These are phyloP conservation scores for Novymonas esmeraldas DNA, from an alignment of 208 protist species.

Conservation along the genomic window DNA sequence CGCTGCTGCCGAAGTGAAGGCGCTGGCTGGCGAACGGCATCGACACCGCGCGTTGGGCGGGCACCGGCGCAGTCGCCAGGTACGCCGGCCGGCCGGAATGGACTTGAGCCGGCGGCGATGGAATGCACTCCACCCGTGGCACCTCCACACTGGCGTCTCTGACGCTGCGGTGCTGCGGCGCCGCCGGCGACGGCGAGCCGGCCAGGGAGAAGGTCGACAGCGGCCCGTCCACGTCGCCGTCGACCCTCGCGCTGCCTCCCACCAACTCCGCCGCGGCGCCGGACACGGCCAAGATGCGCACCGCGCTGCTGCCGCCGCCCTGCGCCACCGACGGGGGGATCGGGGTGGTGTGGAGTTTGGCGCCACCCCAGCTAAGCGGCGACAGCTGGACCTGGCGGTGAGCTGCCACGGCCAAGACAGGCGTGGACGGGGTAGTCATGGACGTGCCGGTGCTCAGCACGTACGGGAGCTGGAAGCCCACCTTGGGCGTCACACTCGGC, in stretches of 20 bases:
- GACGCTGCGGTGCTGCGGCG: not conserved
- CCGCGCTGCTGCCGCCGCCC: slow-evolving; percentile 20
- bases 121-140: slow-evolving; percentile 9
- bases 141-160: not conserved
- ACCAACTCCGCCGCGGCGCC: not conserved
- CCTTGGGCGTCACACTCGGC: not conserved
- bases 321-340: slow-evolving; percentile 13
- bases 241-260: not conserved
- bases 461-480: slow-evolving; percentile 19
- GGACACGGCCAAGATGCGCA: slow-evolving; percentile 8
- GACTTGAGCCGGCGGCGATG: slow-evolving; percentile 6
- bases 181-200: not conserved
- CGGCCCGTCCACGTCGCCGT: not conserved
- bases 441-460: slow-evolving; percentile 12
- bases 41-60: slow-evolving; percentile 13
- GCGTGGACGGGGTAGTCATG: slow-evolving; percentile 1
- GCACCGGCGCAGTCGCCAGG: not conserved
- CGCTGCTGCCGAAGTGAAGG: not conserved
- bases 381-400: not conserved
- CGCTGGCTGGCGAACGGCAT: slow-evolving; percentile 4
- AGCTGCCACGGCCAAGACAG: not conserved
- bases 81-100: not conserved
- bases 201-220: not conserved
- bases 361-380: not conserved
- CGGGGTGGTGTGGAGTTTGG: not conserved